Evolutionary conservation across 805 yeast species (phyloP).

Genomic region (Candida morakotiae): DNA sequence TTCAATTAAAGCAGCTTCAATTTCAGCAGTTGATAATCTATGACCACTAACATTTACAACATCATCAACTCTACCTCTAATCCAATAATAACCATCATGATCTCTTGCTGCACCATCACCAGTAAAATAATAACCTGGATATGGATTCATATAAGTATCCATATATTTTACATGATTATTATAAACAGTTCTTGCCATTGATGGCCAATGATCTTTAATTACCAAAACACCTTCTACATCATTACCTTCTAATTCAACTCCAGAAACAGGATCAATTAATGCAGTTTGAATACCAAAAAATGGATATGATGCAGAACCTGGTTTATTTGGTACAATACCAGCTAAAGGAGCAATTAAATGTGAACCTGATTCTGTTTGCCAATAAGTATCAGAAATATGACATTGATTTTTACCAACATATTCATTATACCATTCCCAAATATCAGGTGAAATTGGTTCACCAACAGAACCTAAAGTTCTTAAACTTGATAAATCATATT

Average conservation of each 20-base stretch:
- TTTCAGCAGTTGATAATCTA: constrained; percentile 84
- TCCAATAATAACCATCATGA: constrained; percentile 81
- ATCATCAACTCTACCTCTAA: constrained; percentile 82
- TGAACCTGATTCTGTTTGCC: constrained; percentile 88
- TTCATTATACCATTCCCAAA: constrained; percentile 83
- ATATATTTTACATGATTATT: constrained; percentile 67
- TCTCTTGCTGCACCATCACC: constrained; percentile 92
- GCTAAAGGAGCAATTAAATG: constrained; percentile 77
- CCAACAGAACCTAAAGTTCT: constrained; percentile 80
- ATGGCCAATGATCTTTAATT: constrained; percentile 74
- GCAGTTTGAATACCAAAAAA: constrained; percentile 77
- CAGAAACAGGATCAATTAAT: constrained; percentile 70
- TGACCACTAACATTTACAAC: constrained; percentile 87
- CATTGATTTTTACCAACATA: constrained; percentile 66
- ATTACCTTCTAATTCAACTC: constrained; percentile 62
- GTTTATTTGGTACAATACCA: constrained; percentile 72
- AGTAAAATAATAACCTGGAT: constrained; percentile 77
- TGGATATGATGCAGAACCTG: constrained; percentile 83
- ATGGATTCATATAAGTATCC: constrained; percentile 81
- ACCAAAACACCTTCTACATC: constrained; percentile 82
- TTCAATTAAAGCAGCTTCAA: constrained; percentile 77
- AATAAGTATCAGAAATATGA: constrained; percentile 77
- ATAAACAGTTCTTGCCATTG: constrained; percentile 82
- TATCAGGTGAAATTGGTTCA: constrained; percentile 82
- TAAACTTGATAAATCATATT: constrained; percentile 58